Evolutionary conservation across 192 early-diverging fungal species (phyloP).

Genomic region (Spizellomyces sp.): DNA sequence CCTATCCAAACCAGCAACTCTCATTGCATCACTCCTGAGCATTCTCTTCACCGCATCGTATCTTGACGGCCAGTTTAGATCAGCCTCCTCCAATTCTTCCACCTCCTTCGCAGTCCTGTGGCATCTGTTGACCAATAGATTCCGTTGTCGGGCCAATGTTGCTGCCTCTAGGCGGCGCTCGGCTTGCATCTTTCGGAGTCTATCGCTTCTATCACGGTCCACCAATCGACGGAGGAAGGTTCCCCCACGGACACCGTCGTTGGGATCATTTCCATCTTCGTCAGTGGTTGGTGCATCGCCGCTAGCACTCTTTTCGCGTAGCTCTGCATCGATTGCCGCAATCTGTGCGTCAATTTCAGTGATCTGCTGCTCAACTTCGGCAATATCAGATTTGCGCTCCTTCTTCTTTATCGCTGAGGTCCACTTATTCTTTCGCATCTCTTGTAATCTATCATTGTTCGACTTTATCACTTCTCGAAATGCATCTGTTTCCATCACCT

Average conservation of each 20-base stretch:
- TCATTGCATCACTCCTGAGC: not conserved
- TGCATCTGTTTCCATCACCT: not conserved
- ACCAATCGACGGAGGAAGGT: not conserved
- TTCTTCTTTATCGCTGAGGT: not conserved
- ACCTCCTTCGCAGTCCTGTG: not conserved
- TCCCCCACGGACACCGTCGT: not conserved
- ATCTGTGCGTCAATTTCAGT: not conserved
- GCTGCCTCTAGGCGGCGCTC: not conserved
- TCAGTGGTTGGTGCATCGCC: not conserved
- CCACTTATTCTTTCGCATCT: conserved; percentile 23
- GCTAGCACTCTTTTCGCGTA: not conserved
- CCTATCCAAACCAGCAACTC: not conserved
- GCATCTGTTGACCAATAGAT: not conserved
- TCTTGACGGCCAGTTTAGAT: not conserved
- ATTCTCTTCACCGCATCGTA: not conserved
- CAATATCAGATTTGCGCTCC: not conserved
- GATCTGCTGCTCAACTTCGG: not conserved
- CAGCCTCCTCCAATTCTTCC: not conserved
- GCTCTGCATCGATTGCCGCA: not conserved
- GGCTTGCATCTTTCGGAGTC: not conserved
- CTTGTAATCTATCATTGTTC: conserved; percentile 11
- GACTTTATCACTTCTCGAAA: not conserved
- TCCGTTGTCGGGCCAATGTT: not conserved
- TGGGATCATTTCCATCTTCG: not conserved
- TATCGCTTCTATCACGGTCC: not conserved